Evolutionary conservation across 2,329 filamentous ascomycete species (phyloP), one percentile per base, ranked within the genome.

Genomic region (Meredithiella fracta): DNA sequence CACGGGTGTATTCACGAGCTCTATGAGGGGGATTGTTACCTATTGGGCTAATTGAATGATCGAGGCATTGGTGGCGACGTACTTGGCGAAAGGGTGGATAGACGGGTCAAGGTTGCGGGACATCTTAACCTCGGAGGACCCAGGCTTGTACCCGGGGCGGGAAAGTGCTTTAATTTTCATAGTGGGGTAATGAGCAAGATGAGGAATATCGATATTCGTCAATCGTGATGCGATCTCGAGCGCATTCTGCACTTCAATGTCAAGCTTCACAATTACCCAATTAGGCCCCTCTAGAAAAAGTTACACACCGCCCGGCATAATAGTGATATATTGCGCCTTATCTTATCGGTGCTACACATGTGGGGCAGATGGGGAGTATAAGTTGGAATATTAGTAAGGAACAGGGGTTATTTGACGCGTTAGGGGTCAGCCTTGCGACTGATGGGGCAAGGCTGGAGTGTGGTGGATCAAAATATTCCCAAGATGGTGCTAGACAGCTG

Each of bases 31-130:
- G 29, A 11, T 8, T 8, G 53, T 58, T 58, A 58, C 53, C 14
- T 47, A 34, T 47, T 47, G 40, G 31, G 51, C 9, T 11, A 50
- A n/a, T n/a, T n/a, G n/a, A n/a, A n/a, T n/a, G n/a, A n/a, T n/a
- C n/a, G n/a, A n/a, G n/a, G n/a, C n/a, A n/a, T 42, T 22, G 34
- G 31, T 49, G 31, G 29, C 8, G 42, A 54, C 57, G 34, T 29
- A 59, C 57, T 59, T 59, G 17, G 57, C 89, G 69, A 96, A 95
- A 1, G 87, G 90, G 70, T 95, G 89, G 59, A 91, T 77, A 44
- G 86, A 82, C 26, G 90, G 85, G 70, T 94, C 86, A 64, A 94
- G 75, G 65, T 86, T 86, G 61, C 82, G 78, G 59, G 82, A 79
- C 63, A 78, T 72, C 64, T 81, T 83, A 54, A 79, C 69, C 67